These are phyloP conservation scores for Dipteronia dyeriana DNA, from an alignment of 345 rosid genomes.

Conservation along the genomic window DNA sequence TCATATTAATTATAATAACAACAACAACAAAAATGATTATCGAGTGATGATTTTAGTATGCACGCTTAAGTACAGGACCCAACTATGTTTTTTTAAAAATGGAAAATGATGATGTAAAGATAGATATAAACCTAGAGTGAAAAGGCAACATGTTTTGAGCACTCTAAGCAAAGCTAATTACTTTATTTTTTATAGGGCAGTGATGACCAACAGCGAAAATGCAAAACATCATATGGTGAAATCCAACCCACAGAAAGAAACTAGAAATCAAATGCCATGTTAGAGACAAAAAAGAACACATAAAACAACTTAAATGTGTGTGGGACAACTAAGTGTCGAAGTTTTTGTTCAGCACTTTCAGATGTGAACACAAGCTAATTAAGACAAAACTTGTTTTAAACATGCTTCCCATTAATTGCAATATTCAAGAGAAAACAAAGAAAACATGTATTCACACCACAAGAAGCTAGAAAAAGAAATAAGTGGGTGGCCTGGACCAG, in stretches of 20 bases:
- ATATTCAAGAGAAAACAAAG: background rate
- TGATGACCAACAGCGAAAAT: background rate
- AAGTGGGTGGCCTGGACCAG: constrained; percentile 7
- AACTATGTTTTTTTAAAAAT: too few species aligned
- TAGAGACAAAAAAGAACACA: constrained; percentile 2
- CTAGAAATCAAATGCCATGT: background rate
- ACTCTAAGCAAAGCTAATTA: background rate
- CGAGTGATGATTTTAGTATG: too few species aligned
- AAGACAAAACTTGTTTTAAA: constrained; percentile 1
- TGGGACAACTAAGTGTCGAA: background rate
- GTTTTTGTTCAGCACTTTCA: background rate
- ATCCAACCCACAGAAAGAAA: background rate
- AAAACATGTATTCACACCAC: constrained; percentile 4
- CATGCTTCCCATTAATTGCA: background rate
- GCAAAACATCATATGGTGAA: constrained; percentile 1
- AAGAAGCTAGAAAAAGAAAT: background rate
- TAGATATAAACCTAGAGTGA: background rate
- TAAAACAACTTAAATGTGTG: background rate
- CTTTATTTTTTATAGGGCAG: background rate
- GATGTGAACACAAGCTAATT: constrained; percentile 2
- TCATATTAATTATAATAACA: too few species aligned
- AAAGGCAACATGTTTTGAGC: background rate
- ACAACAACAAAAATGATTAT: too few species aligned
- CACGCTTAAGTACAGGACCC: too few species aligned
- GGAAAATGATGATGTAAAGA: background rate